Evolutionary conservation across 2,329 filamentous ascomycete genomes (phyloP), one percentile per base, ranked within the genome.

Genomic region (Aspergillus eucalypticola): DNA sequence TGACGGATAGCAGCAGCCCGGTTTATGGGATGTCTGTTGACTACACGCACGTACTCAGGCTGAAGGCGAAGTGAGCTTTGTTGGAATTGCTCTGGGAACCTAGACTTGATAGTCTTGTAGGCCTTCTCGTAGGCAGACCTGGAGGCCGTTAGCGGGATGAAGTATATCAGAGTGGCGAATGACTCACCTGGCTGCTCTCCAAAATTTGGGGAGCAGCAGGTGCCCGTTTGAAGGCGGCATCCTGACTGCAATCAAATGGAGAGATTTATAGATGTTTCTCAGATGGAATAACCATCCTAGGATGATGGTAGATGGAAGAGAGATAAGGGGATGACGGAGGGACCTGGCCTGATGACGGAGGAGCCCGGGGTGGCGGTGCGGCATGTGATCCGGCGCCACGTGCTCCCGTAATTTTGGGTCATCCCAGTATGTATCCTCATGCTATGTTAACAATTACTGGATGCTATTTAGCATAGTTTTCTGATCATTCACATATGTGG

Each of bases 1-100:
- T 90, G 88, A 64, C 85, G 84, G 64, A 90, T 83, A 55, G 81
- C 82, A 50, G 87, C 87, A 61, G 84, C 79, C 42, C 84, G 86
- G 70, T 86, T 86, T 58, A 86, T 78, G 38, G 86, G 84, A 61
- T 89, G 86, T 42, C 81, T 81, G 8, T 82, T 79, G 29, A 80
- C 76, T 64, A 82, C 81, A 64, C 85, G 84, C 39, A 82, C 84
- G 66, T 87, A 84, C 25, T 85, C 79, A 17, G 87, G 86, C 71
- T 89, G 82, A 52, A 88, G 76, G 68, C 85, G 78, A 61, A 82
- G 77, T 58, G 78, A 75, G 60, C 69, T 42, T 23, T 74, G 69
- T 57, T 78, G 71, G 25, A 70, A 61, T 55, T 73, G 70, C 61
- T 80, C 77, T 52, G 77, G 74, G 39, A 81, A 63, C 67, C 76